Evolutionary conservation across 139 green algal species (phyloP).

Genomic region (Deuterostichococcus epilithicus): DNA sequence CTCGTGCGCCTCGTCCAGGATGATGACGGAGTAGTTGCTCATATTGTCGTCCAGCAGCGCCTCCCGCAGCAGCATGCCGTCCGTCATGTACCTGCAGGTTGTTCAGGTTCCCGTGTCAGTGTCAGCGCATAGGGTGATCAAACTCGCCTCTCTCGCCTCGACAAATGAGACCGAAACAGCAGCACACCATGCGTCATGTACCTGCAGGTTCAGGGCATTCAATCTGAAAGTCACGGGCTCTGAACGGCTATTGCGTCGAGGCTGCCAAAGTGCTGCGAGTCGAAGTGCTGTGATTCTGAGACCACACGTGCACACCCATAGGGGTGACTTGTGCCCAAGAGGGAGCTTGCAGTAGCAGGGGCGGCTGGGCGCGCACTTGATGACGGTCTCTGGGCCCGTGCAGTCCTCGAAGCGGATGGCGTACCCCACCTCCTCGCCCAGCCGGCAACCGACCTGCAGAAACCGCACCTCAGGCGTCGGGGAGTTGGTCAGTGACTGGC

Average conservation of each 20-base stretch:
- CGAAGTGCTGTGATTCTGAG: too few relatives aligned
- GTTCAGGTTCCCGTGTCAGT: neutral
- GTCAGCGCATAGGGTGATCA: too few relatives aligned
- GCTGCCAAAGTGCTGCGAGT: too few relatives aligned
- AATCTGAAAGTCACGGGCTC: too few relatives aligned
- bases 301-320: too few relatives aligned
- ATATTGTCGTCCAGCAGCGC: constrained; percentile 83
- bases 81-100: constrained; percentile 66
- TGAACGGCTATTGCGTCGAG: too few relatives aligned
- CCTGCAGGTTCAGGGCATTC: too few relatives aligned
- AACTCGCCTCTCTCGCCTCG: neutral
- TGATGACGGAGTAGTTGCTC: constrained; percentile 77
- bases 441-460: constrained; percentile 65
- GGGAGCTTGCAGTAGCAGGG: too few relatives aligned
- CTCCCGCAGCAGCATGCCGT: constrained; percentile 94
- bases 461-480: too few relatives aligned
- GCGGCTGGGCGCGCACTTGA: constrained; percentile 62
- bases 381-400: constrained; percentile 81
- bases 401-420: constrained; percentile 97
- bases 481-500: too few relatives aligned
- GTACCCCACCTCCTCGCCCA: constrained; percentile 92
- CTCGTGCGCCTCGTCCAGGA: constrained; percentile 98
- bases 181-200: constrained; percentile 93
- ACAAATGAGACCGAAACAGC: constrained; percentile 41
- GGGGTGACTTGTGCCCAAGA: too few relatives aligned